These are phyloP conservation scores for Trichopus zeylanicus DNA, from an alignment of 116 monocot species.

Conservation along the genomic window DNA sequence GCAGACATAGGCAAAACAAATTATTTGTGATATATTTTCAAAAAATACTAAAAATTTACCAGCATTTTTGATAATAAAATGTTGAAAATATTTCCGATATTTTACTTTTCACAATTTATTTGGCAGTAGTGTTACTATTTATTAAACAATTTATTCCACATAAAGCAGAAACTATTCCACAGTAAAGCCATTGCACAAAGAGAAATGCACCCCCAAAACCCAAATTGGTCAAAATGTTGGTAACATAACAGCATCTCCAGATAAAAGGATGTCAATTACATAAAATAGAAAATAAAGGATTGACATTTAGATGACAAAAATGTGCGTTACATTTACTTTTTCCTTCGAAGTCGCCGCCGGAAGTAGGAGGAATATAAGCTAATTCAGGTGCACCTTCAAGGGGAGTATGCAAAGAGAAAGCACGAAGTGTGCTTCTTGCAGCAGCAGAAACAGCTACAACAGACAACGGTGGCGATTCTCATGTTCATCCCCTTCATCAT, in stretches of 20 bases:
- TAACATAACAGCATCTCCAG: background rate
- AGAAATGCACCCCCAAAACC: background rate
- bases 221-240: background rate
- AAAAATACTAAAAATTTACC: too few species aligned
- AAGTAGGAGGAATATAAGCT: slow-evolving; percentile 29
- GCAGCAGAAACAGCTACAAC: slow-evolving; percentile 82
- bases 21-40: too few species aligned
- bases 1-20: too few species aligned
- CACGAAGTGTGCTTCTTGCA: slow-evolving; percentile 83
- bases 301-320: background rate
- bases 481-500: slow-evolving; percentile 37
- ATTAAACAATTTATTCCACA: too few species aligned
- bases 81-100: too few species aligned
- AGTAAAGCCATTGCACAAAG: slow-evolving; percentile 44
- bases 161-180: too few species aligned
- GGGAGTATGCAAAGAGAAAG: slow-evolving; percentile 95
- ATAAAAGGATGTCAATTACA: too few species aligned
- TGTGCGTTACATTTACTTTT: slow-evolving; percentile 69
- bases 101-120: too few species aligned
- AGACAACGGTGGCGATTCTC: slow-evolving; percentile 46
- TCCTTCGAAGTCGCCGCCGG: slow-evolving; percentile 93
- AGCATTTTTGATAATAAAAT: too few species aligned
- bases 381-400: slow-evolving; percentile 69
- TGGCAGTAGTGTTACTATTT: too few species aligned
- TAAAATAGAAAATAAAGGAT: background rate